These are phyloP conservation scores for Malassezia equina DNA, from an alignment of 1,284 basidiomycete species.

Conservation along the genomic window DNA sequence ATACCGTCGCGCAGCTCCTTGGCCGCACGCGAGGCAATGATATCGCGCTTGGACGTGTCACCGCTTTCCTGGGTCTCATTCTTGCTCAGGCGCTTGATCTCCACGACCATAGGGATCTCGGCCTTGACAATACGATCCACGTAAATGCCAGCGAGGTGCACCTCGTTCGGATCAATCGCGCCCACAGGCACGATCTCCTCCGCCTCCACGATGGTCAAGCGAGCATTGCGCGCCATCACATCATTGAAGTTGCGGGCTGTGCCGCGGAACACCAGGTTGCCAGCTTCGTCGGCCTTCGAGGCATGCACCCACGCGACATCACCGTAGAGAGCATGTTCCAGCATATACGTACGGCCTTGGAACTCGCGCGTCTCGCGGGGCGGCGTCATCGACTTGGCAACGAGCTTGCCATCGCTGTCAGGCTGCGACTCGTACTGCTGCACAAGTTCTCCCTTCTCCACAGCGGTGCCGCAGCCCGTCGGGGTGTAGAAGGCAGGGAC, in stretches of 20 bases:
- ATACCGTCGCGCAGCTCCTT: conserved; percentile 41
- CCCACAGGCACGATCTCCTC: conserved; percentile 42
- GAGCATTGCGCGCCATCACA: conserved; percentile 42
- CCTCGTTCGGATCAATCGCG: conserved; percentile 26
- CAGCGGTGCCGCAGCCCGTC: conserved; percentile 57
- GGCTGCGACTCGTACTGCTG: conserved; percentile 40
- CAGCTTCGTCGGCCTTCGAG: conserved; percentile 81
- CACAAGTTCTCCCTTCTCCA: conserved; percentile 50
- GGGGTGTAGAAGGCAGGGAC: conserved; percentile 94
- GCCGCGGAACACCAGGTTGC: conserved; percentile 50
- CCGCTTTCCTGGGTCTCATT: not conserved
- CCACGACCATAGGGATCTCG: conserved; percentile 31
- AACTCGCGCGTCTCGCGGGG: conserved; percentile 61
- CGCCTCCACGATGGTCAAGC: conserved; percentile 41
- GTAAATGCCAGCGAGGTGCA: conserved; percentile 40
- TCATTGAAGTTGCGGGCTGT: conserved; percentile 43
- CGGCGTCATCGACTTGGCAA: not conserved
- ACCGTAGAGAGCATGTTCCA: conserved; percentile 76
- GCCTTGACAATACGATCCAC: conserved; percentile 37
- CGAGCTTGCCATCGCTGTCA: conserved; percentile 8
- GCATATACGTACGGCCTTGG: conserved; percentile 69
- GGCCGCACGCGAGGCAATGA: conserved; percentile 37
- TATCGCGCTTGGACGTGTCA: conserved; percentile 26
- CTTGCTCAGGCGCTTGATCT: conserved; percentile 29
- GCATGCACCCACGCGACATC: conserved; percentile 82